phyloP scores from a whole-genome alignment of 2,329 filamentous ascomycete genomes.

The Anisogramma anomala region DNA sequence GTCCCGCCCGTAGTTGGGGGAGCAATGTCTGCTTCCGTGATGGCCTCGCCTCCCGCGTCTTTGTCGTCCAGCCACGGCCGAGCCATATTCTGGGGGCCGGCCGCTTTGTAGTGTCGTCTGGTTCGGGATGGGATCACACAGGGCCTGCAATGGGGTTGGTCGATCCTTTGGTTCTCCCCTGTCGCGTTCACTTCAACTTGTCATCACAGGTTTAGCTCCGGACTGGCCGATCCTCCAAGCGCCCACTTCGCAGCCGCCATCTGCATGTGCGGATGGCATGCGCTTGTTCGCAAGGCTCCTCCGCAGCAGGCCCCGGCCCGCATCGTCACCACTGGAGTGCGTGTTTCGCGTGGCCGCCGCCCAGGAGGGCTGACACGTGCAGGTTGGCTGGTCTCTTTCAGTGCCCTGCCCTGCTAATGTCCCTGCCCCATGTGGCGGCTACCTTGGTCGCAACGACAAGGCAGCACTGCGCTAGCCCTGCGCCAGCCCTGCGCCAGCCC shows the following conservation, averaged over 20 bases:
- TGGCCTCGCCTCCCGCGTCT: neutral
- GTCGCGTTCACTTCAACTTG: neutral
- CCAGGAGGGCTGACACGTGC: no score
- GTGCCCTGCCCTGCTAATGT: no score
- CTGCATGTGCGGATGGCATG: neutral
- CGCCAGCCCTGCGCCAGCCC: no score
- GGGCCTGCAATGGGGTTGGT: no score
- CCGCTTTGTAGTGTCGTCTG: neutral
- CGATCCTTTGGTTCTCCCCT: neutral
- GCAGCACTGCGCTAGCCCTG: no score
- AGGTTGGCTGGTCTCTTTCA: no score
- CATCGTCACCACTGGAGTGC: no score
- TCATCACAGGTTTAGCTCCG: neutral
- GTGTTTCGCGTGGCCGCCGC: no score
- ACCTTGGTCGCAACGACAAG: no score
- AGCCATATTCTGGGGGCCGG: neutral
- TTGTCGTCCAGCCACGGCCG: neutral
- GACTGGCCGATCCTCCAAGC: neutral
- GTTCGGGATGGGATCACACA: neutral
- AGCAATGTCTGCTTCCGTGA: neutral
- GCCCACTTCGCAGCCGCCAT: neutral
- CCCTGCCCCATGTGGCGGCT: no score
- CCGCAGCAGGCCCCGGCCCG: neutral
- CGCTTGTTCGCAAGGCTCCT: neutral
- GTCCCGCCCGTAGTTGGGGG: neutral